A percentile compares a stretch with the other conserved stretches of the same genome.
Conservation (phyloP, 2,329 filamentous ascomycete genomes). For the Hypocrella siamensis region DNA sequence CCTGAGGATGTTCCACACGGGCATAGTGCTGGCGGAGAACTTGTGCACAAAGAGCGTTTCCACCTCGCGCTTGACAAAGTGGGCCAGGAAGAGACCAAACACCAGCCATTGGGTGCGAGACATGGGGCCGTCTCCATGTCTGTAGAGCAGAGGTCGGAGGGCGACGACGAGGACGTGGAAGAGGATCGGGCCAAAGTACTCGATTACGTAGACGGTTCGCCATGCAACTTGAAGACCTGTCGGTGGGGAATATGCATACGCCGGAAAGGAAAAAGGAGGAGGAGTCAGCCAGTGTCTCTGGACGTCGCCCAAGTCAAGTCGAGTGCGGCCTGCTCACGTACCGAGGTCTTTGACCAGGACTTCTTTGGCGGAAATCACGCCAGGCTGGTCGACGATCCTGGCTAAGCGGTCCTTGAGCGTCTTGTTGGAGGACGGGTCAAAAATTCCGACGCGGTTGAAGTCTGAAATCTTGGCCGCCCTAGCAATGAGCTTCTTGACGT, state of each 20-base stretch:
- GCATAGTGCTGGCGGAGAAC: conserved; percentile 93
- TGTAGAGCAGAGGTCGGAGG: conserved; percentile 49
- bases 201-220: conserved; percentile 87
- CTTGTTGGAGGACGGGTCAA: conserved; percentile 44
- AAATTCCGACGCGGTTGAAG: conserved; percentile 46
- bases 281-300: background rate
- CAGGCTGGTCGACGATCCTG: conserved; percentile 29
- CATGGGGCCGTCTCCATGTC: conserved; percentile 31
- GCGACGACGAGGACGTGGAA: conserved; percentile 65
- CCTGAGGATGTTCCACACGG: conserved; percentile 76
- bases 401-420: conserved; percentile 47
- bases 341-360: conserved; percentile 89
- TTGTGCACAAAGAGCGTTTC: conserved; percentile 92
- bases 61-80: conserved; percentile 90
- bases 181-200: conserved; percentile 83
- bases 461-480: conserved; percentile 34
- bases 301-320: too few species aligned
- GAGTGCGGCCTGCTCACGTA: conserved; percentile 26
- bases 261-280: background rate
- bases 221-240: conserved; percentile 90
- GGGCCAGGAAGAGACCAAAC: conserved; percentile 57
- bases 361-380: conserved; percentile 32
- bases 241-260: too few species aligned
- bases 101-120: conserved; percentile 55
- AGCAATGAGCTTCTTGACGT: conserved; percentile 41